A percentile compares a stretch with the other conserved stretches of the same genome.
Conservation (phyloP, 805 yeast genomes). For the Wickerhamiella alocasiicola region DNA sequence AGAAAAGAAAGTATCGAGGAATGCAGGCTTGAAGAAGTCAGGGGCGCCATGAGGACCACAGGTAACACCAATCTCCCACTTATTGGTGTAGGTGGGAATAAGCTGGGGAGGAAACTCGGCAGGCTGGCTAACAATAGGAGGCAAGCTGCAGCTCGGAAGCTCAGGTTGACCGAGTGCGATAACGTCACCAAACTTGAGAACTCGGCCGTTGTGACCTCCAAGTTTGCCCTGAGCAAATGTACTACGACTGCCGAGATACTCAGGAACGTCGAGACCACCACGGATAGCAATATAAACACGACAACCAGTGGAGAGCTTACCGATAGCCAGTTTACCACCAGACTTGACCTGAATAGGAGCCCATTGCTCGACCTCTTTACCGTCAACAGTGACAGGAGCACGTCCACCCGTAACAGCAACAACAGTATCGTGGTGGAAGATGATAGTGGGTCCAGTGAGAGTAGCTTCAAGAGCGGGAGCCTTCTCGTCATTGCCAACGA, state of each 20-base stretch:
- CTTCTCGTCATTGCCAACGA: slow-evolving; percentile 71
- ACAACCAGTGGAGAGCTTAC: slow-evolving; percentile 73
- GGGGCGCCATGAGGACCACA: slow-evolving; percentile 98
- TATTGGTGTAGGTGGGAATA: slow-evolving; percentile 42
- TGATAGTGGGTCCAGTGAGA: slow-evolving; percentile 69
- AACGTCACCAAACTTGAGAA: slow-evolving; percentile 83
- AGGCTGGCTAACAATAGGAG: slow-evolving; percentile 61
- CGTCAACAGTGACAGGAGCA: slow-evolving; percentile 56
- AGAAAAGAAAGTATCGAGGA: slow-evolving; percentile 60
- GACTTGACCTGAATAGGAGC: slow-evolving; percentile 55
- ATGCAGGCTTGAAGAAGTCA: slow-evolving; percentile 73
- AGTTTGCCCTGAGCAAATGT: slow-evolving; percentile 84
- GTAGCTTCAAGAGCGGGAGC: slow-evolving; percentile 91
- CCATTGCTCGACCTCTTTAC: slow-evolving; percentile 46
- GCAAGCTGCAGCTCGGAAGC: slow-evolving; percentile 52
- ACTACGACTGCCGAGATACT: slow-evolving; percentile 89
- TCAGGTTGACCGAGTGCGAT: slow-evolving; percentile 73
- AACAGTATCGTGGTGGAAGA: slow-evolving; percentile 70
- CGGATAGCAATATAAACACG: slow-evolving; percentile 81
- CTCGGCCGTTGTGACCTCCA: slow-evolving; percentile 94
- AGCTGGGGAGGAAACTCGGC: slow-evolving; percentile 39
- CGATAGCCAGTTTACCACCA: slow-evolving; percentile 71
- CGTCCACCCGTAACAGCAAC: slow-evolving; percentile 83
- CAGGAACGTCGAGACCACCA: slow-evolving; percentile 89
- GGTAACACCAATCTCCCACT: slow-evolving; percentile 85